Base-by-base conservation (phyloP, 768 basidiomycete genomes). In the Leccinum boreale region DNA sequence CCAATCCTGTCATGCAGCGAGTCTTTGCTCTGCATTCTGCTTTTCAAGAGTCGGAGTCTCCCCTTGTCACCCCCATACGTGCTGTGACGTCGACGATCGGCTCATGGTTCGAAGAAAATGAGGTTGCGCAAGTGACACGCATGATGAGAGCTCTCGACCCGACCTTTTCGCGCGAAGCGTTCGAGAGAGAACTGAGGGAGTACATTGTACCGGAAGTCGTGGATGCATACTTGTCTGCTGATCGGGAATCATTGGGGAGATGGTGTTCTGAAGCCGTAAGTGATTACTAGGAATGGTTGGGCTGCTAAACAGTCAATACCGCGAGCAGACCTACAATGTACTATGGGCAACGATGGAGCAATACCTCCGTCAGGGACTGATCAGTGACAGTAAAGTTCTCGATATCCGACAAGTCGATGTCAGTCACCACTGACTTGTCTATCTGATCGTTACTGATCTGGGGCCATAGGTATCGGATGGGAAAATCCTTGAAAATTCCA, bases 391-490 rank as follows among this genome's bases (percentile, higher is more conserved):
- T 73, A 93, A 92, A 67, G 90, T 97, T 19, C 85, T 98, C 19
- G 96, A 98, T 75, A 98, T 99, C 69, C 90, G 94, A 56, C 89
- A 96, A 77, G 94, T 99, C 44, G 97, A 99, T 72, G 94, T 98
- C 70, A 59, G 89, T 77, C 52, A 24, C 51, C 31, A 48, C 9
- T 10, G 10, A 11, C 24, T 17, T 57, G 19, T 57, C 39, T 55
- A 17, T 23, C 24, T 21, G 47, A 28, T 36, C n/a, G 17, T 50
- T 31, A 39, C 53, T 69, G 24, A 61, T 35, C 21, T 47, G 47
- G 9, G 28, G 9, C 17, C 55, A 11, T 64, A 94, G 92, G 82
- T 95, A 47, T 85, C 87, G 4, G 82, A 85, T 23, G 95, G 87
- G 45, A 96, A 94, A 71, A 85, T 99, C 52, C 79, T 98, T 4